Conservation (phyloP, 2,329 filamentous ascomycete species). For the Dothistroma septosporum region DNA sequence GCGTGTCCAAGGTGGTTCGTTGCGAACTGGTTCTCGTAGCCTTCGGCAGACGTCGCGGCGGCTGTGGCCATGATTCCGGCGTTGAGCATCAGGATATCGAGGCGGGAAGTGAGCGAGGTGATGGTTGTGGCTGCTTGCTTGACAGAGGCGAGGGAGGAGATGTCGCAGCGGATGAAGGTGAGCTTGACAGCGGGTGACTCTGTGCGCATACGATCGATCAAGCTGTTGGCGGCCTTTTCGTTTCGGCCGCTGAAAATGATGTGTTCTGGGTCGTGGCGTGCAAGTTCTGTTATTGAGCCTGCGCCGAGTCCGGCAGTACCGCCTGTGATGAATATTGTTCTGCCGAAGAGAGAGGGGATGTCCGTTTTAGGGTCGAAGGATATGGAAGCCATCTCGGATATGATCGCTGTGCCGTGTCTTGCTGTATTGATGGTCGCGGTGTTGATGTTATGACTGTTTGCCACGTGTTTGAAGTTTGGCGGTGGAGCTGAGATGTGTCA, state of each 20-base stretch:
- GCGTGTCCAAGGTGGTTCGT: conserved; percentile 34
- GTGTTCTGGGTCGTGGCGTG: conserved; percentile 47
- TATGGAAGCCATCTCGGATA: neutral
- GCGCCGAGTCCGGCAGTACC: conserved; percentile 24
- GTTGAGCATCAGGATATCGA: conserved; percentile 32
- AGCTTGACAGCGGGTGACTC: conserved; percentile 37
- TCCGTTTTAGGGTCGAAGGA: conserved; percentile 27
- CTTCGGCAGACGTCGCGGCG: conserved; percentile 18
- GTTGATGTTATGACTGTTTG: neutral
- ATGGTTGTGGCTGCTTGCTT: conserved; percentile 16
- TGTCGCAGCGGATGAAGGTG: conserved; percentile 30
- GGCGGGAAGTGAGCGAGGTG: conserved; percentile 12
- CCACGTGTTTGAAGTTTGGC: neutral
- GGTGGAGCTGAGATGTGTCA: neutral
- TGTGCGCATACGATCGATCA: conserved; percentile 39
- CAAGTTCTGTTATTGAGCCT: conserved; percentile 44
- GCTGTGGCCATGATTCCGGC: conserved; percentile 29
- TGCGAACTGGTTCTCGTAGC: conserved; percentile 32
- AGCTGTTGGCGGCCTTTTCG: conserved; percentile 44
- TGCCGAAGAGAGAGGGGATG: conserved; percentile 31
- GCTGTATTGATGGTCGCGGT: neutral
- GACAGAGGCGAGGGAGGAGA: conserved; percentile 22
- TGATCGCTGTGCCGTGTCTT: neutral
- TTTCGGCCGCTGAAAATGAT: conserved; percentile 50
- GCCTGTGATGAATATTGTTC: conserved; percentile 26